Percentiles rank a stretch among this genome's conserved stretches.
Evolutionary conservation across 2,329 filamentous ascomycete genomes (phyloP).

Genomic region (Ophiostoma sp.): DNA sequence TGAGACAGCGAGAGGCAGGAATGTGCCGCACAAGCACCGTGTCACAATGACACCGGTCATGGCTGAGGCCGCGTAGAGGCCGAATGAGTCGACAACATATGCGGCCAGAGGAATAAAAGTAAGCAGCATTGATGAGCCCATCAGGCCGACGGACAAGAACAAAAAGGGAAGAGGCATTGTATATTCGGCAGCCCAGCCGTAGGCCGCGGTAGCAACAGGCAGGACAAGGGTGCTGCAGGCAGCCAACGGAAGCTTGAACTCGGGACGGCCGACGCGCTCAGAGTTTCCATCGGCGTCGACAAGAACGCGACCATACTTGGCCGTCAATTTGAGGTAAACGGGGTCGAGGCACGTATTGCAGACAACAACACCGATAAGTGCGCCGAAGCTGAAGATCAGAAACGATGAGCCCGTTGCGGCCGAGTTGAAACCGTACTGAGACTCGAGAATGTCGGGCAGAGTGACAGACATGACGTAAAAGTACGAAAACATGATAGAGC

Average conservation of each 20-base stretch:
- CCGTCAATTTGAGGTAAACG: conserved; percentile 46
- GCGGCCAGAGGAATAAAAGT: conserved; percentile 47
- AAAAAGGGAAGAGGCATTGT: conserved; percentile 41
- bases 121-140: conserved; percentile 45
- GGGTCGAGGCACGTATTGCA: conserved; percentile 49
- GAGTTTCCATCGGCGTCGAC: conserved; percentile 22
- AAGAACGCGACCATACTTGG: conserved; percentile 27
- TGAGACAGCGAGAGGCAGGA: conserved; percentile 48
- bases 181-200: conserved; percentile 49
- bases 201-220: conserved; percentile 42
- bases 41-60: conserved; percentile 53
- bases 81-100: conserved; percentile 54
- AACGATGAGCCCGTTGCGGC: conserved; percentile 50
- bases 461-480: conserved; percentile 53
- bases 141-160: conserved; percentile 40
- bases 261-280: conserved; percentile 44
- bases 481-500: conserved; percentile 46
- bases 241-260: conserved; percentile 50
- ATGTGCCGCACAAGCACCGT: conserved; percentile 51
- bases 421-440: conserved; percentile 46
- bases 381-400: conserved; percentile 51
- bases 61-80: conserved; percentile 51
- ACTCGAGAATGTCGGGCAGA: conserved; percentile 46
- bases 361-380: conserved; percentile 42
- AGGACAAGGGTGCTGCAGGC: conserved; percentile 44